Percentiles rank a stretch among this genome's conserved stretches.
These are phyloP conservation scores for Lumnitzera littorea DNA, from an alignment of 345 rosid species.

Conservation along the genomic window DNA sequence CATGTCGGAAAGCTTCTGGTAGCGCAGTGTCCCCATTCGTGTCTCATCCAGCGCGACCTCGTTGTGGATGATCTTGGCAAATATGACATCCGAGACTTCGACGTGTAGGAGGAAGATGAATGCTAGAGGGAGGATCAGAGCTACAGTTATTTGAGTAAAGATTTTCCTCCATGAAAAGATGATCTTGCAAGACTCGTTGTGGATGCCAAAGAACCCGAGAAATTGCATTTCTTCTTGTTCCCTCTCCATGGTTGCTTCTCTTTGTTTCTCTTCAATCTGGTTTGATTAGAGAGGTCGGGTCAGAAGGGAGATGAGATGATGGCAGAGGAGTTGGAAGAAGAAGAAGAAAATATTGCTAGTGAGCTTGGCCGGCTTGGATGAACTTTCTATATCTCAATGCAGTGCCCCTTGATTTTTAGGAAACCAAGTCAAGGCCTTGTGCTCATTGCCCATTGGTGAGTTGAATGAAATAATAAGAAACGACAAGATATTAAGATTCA, in stretches of 20 bases:
- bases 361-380: too few species aligned
- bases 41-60: conserved; percentile 16
- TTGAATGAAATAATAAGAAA: too few species aligned
- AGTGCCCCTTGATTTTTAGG: too few species aligned
- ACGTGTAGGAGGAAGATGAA: conserved; percentile 44
- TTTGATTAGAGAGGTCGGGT: too few species aligned
- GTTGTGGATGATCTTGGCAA: conserved; percentile 11
- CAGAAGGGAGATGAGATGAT: too few species aligned
- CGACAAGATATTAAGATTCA: too few species aligned
- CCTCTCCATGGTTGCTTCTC: conserved; percentile 29
- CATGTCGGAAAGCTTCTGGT: conserved; percentile 18
- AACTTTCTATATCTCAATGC: too few species aligned
- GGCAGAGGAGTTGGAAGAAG: too few species aligned
- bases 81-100: conserved; percentile 24
- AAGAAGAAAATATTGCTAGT: too few species aligned
- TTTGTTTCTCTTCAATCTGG: not conserved
- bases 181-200: conserved; percentile 36
- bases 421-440: too few species aligned
- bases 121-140: conserved; percentile 47
- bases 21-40: conserved; percentile 8
- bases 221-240: conserved; percentile 60
- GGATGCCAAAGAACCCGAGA: conserved; percentile 35
- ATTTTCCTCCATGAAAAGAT: conserved; percentile 34
- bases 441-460: too few species aligned
- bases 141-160: conserved; percentile 37